Evolutionary conservation across 345 rosid genomes (phyloP).

Genomic region (Populus tremula): DNA sequence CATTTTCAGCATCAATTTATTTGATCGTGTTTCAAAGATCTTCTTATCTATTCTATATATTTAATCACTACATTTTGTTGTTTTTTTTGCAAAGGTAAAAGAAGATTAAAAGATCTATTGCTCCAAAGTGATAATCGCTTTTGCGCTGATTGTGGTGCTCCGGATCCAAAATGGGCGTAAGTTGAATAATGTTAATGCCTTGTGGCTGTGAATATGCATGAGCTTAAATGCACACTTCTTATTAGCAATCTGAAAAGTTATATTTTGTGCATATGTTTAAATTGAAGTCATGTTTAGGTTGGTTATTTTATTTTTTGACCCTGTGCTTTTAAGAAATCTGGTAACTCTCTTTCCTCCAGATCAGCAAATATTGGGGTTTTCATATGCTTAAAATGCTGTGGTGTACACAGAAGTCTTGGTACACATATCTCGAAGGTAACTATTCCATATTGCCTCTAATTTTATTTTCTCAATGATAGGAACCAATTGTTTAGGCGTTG

Average conservation of each 20-base stretch:
- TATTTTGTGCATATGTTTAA: neutral
- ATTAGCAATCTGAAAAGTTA: neutral
- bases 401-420: constrained; percentile 97
- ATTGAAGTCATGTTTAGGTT: neutral
- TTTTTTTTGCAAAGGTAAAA: constrained; percentile 49
- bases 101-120: constrained; percentile 69
- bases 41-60: neutral
- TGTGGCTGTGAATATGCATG: neutral
- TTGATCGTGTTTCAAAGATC: neutral
- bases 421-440: constrained; percentile 93
- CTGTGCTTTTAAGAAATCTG: neutral
- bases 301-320: neutral
- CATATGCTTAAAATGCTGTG: constrained; percentile 92
- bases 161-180: constrained; percentile 99
- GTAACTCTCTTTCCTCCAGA: constrained; percentile 49
- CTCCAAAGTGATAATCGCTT: constrained; percentile 69
- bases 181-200: constrained; percentile 27
- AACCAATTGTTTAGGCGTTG: neutral
- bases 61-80: neutral
- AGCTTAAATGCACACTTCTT: neutral
- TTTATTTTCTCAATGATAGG: constrained; percentile 2
- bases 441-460: constrained; percentile 17
- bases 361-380: constrained; percentile 97
- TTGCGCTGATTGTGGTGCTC: constrained; percentile 96
- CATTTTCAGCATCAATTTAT: neutral